phyloP scores from a whole-genome alignment of 2,329 filamentous ascomycete species.

The Uncinocarpus reesii region DNA sequence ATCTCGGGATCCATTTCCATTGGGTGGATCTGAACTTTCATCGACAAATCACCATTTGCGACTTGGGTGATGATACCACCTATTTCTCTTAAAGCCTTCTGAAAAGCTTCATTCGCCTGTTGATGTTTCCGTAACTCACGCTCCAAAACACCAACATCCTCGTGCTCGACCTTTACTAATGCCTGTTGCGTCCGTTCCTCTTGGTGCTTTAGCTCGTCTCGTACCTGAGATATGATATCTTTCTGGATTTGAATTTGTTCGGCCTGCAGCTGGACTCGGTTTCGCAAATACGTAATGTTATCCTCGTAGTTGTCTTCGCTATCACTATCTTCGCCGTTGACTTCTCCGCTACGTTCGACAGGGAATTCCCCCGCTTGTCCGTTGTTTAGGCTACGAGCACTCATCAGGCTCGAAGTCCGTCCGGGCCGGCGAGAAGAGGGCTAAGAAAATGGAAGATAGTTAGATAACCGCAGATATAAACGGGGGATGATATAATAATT shows the following conservation, averaged over 20 bases:
- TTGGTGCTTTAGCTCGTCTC: conserved; percentile 74
- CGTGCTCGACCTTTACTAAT: conserved; percentile 70
- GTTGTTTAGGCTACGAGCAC: conserved; percentile 24
- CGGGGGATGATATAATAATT: too few species aligned
- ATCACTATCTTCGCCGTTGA: conserved; percentile 35
- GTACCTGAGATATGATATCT: conserved; percentile 74
- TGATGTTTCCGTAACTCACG: conserved; percentile 93
- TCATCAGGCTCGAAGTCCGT: conserved; percentile 29
- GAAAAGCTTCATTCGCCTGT: conserved; percentile 96
- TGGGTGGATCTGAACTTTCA: conserved; percentile 90
- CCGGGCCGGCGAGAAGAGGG: conserved; percentile 31
- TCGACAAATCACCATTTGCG: conserved; percentile 86
- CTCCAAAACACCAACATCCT: conserved; percentile 81
- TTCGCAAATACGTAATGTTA: conserved; percentile 72
- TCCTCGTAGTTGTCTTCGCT: conserved; percentile 53
- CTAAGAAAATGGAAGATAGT: conserved; percentile 20
- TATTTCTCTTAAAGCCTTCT: conserved; percentile 92
- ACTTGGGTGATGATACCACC: conserved; percentile 96
- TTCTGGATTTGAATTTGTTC: conserved; percentile 82
- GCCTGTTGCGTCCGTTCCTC: conserved; percentile 75
- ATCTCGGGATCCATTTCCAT: conserved; percentile 98
- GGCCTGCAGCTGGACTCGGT: conserved; percentile 87
- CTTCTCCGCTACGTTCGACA: conserved; percentile 24
- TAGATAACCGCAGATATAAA: background rate
- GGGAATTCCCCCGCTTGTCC: conserved; percentile 22